Percentiles rank a stretch among this genome's conserved stretches.
Evolutionary conservation across 805 yeast species (phyloP).

Genomic region (Brettanomyces nanus): DNA sequence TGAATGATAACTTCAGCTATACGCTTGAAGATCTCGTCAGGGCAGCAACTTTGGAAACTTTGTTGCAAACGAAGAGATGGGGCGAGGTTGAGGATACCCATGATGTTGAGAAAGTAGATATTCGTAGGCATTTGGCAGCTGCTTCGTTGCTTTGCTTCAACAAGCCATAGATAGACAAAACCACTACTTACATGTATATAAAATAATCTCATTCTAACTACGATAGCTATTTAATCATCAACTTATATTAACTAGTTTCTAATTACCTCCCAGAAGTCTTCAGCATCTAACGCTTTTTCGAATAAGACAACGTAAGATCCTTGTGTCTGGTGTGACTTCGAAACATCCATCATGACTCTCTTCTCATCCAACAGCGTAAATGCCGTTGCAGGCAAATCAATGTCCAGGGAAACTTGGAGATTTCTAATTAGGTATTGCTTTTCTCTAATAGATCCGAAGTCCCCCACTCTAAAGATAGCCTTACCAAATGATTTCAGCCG

Average conservation of each 20-base stretch:
- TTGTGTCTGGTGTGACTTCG: no score
- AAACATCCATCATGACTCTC: not conserved
- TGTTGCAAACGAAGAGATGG: constrained; percentile 84
- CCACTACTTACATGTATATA: not conserved
- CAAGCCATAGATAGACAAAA: not conserved
- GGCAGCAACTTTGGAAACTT: constrained; percentile 73
- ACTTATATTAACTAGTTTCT: not conserved
- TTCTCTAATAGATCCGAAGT: not conserved
- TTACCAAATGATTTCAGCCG: not conserved
- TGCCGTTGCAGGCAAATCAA: constrained; percentile 2
- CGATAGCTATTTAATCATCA: not conserved
- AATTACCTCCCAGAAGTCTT: not conserved
- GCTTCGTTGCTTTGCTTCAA: constrained; percentile 44
- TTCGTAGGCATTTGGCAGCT: constrained; percentile 72
- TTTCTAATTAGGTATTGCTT: not conserved
- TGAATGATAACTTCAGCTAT: constrained; percentile 24
- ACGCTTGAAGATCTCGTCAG: constrained; percentile 65
- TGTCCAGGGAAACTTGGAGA: not conserved
- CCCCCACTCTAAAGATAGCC: constrained; percentile 1
- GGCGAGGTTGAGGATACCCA: constrained; percentile 99
- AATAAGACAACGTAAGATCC: not conserved
- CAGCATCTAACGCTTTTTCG: not conserved
- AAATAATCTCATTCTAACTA: not conserved
- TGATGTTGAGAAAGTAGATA: constrained; percentile 90
- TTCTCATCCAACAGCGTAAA: not conserved